Evolutionary conservation across 1,139 yeast species (phyloP).

Genomic region (Pichia sp.): DNA sequence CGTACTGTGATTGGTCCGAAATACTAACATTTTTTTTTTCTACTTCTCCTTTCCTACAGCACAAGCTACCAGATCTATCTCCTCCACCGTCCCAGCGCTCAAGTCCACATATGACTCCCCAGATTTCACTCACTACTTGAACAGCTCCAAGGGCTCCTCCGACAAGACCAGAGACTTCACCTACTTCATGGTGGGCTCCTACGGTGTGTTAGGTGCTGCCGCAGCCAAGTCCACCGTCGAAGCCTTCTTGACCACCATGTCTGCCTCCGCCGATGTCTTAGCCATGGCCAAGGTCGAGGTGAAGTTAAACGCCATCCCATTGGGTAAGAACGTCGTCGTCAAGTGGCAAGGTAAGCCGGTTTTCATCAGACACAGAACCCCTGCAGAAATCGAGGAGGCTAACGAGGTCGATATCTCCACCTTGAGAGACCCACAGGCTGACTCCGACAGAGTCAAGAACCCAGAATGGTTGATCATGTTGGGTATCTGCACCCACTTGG

Average conservation of each 20-base stretch:
- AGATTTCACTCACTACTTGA: constrained; percentile 79
- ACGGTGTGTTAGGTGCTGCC: constrained; percentile 91
- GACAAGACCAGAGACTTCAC: constrained; percentile 80
- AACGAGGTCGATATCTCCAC: constrained; percentile 66
- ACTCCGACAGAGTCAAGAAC: constrained; percentile 88
- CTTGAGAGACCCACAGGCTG: constrained; percentile 93
- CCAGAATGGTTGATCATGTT: constrained; percentile 99
- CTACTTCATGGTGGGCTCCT: constrained; percentile 96
- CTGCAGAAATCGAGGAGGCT: constrained; percentile 91
- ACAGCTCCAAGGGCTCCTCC: constrained; percentile 62
- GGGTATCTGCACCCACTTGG: constrained; percentile 99
- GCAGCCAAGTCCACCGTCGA: constrained; percentile 98
- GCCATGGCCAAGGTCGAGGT: constrained; percentile 99
- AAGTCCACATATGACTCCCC: constrained; percentile 88
- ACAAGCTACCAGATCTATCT: constrained; percentile 40
- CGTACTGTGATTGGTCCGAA: constrained; percentile 1
- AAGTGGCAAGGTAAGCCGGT: constrained; percentile 99
- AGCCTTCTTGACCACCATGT: constrained; percentile 86
- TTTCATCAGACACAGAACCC: constrained; percentile 98
- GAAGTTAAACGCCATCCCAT: constrained; percentile 88
- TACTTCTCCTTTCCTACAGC: constrained; percentile 24
- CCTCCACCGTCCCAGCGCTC: constrained; percentile 48
- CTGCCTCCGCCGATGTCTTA: constrained; percentile 98
- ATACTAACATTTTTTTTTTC: constrained; percentile 6
- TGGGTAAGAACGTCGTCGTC: constrained; percentile 95